Conservation (phyloP, 352 stramenopile genomes). For the Lagenidium giganteum region DNA sequence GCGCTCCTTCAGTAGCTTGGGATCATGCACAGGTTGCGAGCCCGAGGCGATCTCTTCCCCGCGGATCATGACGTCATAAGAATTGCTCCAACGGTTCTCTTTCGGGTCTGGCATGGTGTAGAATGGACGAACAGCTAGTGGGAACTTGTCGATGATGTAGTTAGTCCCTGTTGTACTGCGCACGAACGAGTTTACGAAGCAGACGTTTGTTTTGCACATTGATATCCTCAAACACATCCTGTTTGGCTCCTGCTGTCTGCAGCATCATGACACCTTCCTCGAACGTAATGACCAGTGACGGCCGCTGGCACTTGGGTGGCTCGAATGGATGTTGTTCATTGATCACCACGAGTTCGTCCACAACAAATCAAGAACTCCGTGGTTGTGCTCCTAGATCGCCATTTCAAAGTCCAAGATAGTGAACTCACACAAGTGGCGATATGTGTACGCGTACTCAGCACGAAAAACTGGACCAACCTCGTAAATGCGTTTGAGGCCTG, state of each 20-base stretch:
- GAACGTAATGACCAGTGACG: constrained; percentile 90
- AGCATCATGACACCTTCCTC: constrained; percentile 91
- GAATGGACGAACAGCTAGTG: constrained; percentile 95
- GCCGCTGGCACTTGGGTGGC: constrained; percentile 92
- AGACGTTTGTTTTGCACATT: constrained; percentile 97
- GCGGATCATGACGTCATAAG: constrained; percentile 99
- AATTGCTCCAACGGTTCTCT: constrained; percentile 92
- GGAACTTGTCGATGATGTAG: constrained; percentile 99
- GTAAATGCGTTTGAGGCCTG: constrained; percentile 97
- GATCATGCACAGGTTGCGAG: constrained; percentile 97
- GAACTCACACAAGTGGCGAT: constrained; percentile 99
- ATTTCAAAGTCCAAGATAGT: constrained; percentile 99
- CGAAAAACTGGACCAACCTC: constrained; percentile 98
- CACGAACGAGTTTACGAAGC: constrained; percentile 89
- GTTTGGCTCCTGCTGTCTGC: constrained; percentile 58
- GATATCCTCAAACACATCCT: constrained; percentile 66
- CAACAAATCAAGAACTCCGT: constrained; percentile 95
- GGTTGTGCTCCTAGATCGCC: constrained; percentile 99
- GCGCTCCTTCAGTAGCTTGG: constrained; percentile 89
- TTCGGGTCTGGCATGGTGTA: constrained; percentile 98
- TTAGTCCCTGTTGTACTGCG: constrained; percentile 99
- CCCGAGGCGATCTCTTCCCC: constrained; percentile 98
- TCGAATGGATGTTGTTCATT: constrained; percentile 96
- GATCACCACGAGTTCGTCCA: constrained; percentile 91
- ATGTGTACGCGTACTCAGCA: constrained; percentile 97